phyloP scores from a whole-genome alignment of 2,329 filamentous ascomycete species.

The Exophiala phaeomuriformis region DNA sequence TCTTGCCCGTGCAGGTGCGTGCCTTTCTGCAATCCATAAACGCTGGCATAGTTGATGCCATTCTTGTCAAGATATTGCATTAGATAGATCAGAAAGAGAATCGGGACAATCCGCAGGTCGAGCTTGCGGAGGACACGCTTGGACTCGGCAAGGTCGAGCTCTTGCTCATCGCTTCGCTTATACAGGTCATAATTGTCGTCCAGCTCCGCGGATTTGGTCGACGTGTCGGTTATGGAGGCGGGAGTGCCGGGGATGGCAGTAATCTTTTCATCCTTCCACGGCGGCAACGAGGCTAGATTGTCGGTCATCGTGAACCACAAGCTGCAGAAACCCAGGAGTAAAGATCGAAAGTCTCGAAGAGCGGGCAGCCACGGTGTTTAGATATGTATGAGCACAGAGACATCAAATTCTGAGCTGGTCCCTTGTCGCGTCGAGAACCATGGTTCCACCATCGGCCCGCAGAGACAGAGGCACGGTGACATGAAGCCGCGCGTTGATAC shows the following conservation, averaged over 20 bases:
- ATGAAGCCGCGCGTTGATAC: not conserved
- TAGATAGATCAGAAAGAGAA: conserved; percentile 22
- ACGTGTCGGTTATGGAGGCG: conserved; percentile 2
- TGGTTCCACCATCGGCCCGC: not conserved
- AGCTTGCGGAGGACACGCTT: conserved; percentile 23
- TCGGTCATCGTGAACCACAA: not conserved
- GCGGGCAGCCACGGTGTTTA: too few relatives aligned
- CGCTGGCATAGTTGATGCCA: conserved; percentile 29
- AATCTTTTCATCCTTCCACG: conserved; percentile 12
- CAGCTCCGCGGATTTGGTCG: conserved; percentile 20
- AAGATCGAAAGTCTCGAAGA: not conserved
- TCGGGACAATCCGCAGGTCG: conserved; percentile 19
- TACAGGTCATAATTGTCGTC: conserved; percentile 37
- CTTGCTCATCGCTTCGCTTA: conserved; percentile 28
- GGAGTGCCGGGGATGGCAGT: conserved; percentile 9
- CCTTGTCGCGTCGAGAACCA: not conserved
- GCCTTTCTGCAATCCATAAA: conserved; percentile 40
- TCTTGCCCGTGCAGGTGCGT: conserved; percentile 38
- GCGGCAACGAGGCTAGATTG: not conserved
- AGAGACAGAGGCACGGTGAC: not conserved
- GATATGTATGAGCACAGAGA: too few relatives aligned
- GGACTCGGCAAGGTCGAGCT: conserved; percentile 22
- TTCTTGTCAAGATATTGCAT: conserved; percentile 26
- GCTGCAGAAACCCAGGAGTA: not conserved
- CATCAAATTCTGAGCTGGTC: not conserved